Evolutionary conservation across 2,329 filamentous ascomycete species (phyloP), one percentile per base, ranked within the genome.

Genomic region (Stenocarpella maydis): DNA sequence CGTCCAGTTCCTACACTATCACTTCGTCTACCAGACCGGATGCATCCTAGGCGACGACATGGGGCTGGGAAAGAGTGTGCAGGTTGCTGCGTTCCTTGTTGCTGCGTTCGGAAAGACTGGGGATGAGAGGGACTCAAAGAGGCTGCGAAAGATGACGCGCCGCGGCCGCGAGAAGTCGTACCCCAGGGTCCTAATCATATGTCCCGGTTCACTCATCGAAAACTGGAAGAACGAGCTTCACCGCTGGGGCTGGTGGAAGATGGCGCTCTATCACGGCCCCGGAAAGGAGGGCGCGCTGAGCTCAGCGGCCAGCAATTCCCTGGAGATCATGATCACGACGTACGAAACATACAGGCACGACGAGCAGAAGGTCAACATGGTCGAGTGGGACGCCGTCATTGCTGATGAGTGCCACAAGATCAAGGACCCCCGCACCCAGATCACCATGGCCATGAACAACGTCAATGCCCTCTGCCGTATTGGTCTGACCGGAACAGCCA

Each of bases 1-100:
- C 6, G 93, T 92, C 17, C 86, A 88, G 39, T 98, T 98, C 75
- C 84, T 99, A 9, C 95, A 98, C 77, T 88, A 93, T 70, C 87
- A 93, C 26, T 98, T 98, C 77, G 91, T 98, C 4, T 95, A 93
- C 73, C 96, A 99, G 76, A 91, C 91, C 74, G 96, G 96, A 1
- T 94, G 92, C 1, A 92, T 99, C 26, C 85, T 99, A 0, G 95
- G 95, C 3, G 96, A 99, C 77, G 96, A 99, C 76, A 99, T 99
- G 96, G 96, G 96, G 24, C 81, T 99, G 39, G 96, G 96, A 0
- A 99, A 99, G 80, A 99, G 96, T 0, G 93, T 99, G 2, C 96
- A 99, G 79, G 93, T 99, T 31, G 96, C 94, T 69, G 92, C 95
- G 0, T 98, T 99, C 73, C 83, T 99, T 26, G 93, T 94, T 0